Base-by-base conservation (phyloP, 768 basidiomycete species). In the Suillus fuscotomentosus region DNA sequence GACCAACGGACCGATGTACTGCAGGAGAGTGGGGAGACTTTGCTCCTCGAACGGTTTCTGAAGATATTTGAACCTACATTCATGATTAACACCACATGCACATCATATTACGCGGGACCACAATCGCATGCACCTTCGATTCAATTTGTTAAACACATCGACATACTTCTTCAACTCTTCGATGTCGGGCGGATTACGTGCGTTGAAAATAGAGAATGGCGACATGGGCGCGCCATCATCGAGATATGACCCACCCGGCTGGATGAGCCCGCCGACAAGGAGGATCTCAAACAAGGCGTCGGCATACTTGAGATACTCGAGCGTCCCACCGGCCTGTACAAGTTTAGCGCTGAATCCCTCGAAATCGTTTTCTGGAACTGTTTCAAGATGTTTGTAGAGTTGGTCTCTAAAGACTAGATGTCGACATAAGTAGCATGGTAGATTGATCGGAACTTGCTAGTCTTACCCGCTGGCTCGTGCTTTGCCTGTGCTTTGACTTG, bases 221-320 rank as follows among this genome's bases (percentile, higher is more conserved):
- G 90, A 95, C 15, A 87, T 82, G 36, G 93, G 91, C 24, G 91
- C 89, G 57, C 88, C 88, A 66, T 95, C 93, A 64, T 97, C 95
- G 78, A 98, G 71, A 79, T 92, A 95, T 71, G 82, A 87, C 65
- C 97, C 97, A 60, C 97, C 97, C 22, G 97, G 97, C 78, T 98
- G 96, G 71, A 99, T 88, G 67, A 99, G 90, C 48, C 95, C 94
- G 57, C 97, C 97, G 73, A 95, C 91, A 72, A 99, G 86, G 75
- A 98, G 85, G 81, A 97, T 87, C 80, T 99, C 96, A 79, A 97
- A 99, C 71, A 99, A 89, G 63, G 90, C 85, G 71, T 97, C 95
- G 79, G 94, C 92, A 89, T 99, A 98, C 82, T 97, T 97, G 78
- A 96, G 88, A 73, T 88, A 90, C 79, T 99, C 97, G 77, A 99